phyloP scores from a whole-genome alignment of 2,329 filamentous ascomycete genomes.

The Colletotrichum euphorbiae region DNA sequence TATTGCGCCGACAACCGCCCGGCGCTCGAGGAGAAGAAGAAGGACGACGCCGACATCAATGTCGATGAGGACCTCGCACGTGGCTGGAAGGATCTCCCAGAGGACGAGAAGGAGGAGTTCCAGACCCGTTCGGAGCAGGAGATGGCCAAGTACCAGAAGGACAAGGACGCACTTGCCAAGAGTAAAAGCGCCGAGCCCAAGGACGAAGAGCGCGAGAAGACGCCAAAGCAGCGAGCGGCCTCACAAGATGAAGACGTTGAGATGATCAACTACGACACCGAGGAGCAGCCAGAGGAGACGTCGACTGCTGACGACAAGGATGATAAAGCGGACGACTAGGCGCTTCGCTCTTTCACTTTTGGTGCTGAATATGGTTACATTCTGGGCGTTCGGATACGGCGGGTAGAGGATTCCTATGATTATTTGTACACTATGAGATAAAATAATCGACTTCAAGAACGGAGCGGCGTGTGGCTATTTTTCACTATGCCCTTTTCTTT shows the following conservation, averaged over 20 bases:
- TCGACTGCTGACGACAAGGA: slow-evolving; percentile 34
- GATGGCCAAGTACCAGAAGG: slow-evolving; percentile 55
- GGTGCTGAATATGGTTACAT: neutral
- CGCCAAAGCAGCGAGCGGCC: slow-evolving; percentile 41
- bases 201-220: slow-evolving; percentile 41
- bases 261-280: slow-evolving; percentile 61
- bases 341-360: too few relatives aligned
- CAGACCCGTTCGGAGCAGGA: slow-evolving; percentile 56
- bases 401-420: slow-evolving; percentile 24
- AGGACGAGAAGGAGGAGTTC: slow-evolving; percentile 62
- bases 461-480: slow-evolving; percentile 1
- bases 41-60: slow-evolving; percentile 52
- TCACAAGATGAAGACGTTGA: slow-evolving; percentile 62
- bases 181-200: slow-evolving; percentile 43
- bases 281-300: slow-evolving; percentile 48
- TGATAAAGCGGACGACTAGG: slow-evolving; percentile 35
- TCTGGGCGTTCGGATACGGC: slow-evolving; percentile 33
- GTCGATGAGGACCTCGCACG: slow-evolving; percentile 67
- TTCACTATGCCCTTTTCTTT: neutral
- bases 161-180: slow-evolving; percentile 48
- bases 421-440: slow-evolving; percentile 33
- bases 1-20: slow-evolving; percentile 65
- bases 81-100: slow-evolving; percentile 65
- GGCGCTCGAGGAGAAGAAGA: slow-evolving; percentile 57
- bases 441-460: slow-evolving; percentile 14